Evolutionary conservation across 768 basidiomycete genomes (phyloP), one percentile per base, ranked within the genome.

Genomic region (Fistulinella prunicolor): DNA sequence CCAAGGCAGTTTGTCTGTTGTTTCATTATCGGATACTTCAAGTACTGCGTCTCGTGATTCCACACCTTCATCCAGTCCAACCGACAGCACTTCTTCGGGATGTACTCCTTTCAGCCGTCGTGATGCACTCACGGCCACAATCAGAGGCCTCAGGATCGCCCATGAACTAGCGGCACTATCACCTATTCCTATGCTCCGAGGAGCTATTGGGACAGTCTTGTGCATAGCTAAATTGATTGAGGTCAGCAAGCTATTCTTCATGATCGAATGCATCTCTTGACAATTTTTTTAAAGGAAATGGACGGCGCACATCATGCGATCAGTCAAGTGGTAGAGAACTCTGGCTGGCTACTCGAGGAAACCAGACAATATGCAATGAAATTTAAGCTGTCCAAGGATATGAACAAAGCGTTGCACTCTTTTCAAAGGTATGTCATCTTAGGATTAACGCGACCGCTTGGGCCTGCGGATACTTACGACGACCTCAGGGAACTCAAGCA

Each of bases 251-350:
- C 9, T 22, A 21, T 9, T 9, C 6, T 28, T n/a, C 3, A 20
- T 1, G 4, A 9, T 36, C 14, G 0, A n/a, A 19, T 10, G 13
- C 1, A 5, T 3, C 17, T 28, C 46, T 59, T 1, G 56, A 1
- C 26, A n/a, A 0, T 2, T 12, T 46, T 42, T 3, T 7, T 28
- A 8, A 34, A 56, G 57, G 47, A 24, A 17, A 50, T 55, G 42
- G 45, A 38, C 0, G 57, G 57, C 3, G 28, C 37, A 5, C 57
- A 58, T 26, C 57, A 58, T 29, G 32, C 38, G n/a, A 56, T 52
- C 13, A 19, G 14, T 16, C 46, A 51, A 23, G 46, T 59, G 16
- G 19, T 58, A 6, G 53, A 59, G 29, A 20, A 28, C 16, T 51
- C 57, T 21, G 57, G 49, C 9, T 51, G 46, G 44, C 13, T 58